A percentile compares a stretch with the other conserved stretches of the same genome.
These are phyloP conservation scores for Myochromella boudieri DNA, from an alignment of 768 basidiomycete species.

Conservation along the genomic window DNA sequence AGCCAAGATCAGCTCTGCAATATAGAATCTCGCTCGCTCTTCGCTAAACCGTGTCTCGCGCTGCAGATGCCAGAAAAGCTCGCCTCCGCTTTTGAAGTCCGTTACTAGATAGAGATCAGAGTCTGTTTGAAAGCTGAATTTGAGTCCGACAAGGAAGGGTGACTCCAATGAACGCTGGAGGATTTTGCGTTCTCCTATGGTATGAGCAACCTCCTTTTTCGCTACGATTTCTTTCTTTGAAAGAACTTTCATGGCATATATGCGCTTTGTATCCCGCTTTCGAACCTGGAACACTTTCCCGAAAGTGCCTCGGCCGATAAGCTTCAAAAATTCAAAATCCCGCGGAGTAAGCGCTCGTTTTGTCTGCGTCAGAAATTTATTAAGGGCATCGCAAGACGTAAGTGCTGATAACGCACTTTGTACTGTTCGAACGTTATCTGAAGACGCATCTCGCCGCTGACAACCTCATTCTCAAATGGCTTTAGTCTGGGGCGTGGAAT, in stretches of 20 bases:
- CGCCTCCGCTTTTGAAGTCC: slow-evolving; percentile 98
- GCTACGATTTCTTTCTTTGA: slow-evolving; percentile 99
- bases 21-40: slow-evolving; percentile 93
- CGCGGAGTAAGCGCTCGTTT: slow-evolving; percentile 88
- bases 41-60: slow-evolving; percentile 92
- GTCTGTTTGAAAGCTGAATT: slow-evolving; percentile 98
- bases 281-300: slow-evolving; percentile 99
- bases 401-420: slow-evolving; percentile 57
- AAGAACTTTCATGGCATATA: slow-evolving; percentile 99
- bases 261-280: slow-evolving; percentile 95
- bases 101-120: slow-evolving; percentile 94
- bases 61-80: slow-evolving; percentile 98
- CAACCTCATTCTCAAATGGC: slow-evolving; percentile 75
- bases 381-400: slow-evolving; percentile 10
- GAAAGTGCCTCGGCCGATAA: slow-evolving; percentile 97
- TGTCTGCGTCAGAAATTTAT: slow-evolving; percentile 45
- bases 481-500: slow-evolving; percentile 50
- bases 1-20: slow-evolving; percentile 93
- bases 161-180: slow-evolving; percentile 90
- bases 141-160: slow-evolving; percentile 97
- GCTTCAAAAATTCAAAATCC: slow-evolving; percentile 98
- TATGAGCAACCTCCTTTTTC: slow-evolving; percentile 99
- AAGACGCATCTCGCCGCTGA: slow-evolving; percentile 91
- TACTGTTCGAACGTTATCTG: slow-evolving; percentile 92
- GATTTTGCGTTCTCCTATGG: slow-evolving; percentile 99